Evolutionary conservation across 2,329 filamentous ascomycete genomes (phyloP).

Genomic region (Cercospora brassicicola): DNA sequence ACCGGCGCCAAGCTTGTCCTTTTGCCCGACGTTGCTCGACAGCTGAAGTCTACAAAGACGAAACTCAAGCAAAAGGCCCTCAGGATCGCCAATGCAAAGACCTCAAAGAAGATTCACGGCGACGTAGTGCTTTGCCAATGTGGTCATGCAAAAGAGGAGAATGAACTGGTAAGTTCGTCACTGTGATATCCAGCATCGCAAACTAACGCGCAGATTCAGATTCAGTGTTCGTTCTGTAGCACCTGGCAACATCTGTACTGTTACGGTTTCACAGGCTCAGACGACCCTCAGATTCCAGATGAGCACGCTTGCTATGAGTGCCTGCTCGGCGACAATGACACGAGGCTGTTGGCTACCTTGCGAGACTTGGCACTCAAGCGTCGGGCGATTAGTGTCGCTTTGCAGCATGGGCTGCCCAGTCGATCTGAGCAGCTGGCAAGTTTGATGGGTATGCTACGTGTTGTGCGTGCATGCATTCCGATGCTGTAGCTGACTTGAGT

Average conservation of each 20-base stretch:
- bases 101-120: conserved; percentile 15
- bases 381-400: conserved; percentile 30
- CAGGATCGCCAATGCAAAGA: conserved; percentile 18
- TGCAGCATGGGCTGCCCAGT: conserved; percentile 26
- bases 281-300: conserved; percentile 44
- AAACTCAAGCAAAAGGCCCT: conserved; percentile 23
- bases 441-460: conserved; percentile 23
- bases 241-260: conserved; percentile 50
- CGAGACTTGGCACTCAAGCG: conserved; percentile 29
- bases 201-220: conserved; percentile 33
- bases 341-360: conserved; percentile 16
- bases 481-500: conserved; percentile 12
- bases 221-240: conserved; percentile 48
- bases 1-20: conserved; percentile 14
- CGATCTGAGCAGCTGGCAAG: conserved; percentile 22
- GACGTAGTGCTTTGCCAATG: conserved; percentile 45
- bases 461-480: background rate
- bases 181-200: background rate
- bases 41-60: conserved; percentile 13
- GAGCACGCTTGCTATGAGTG: conserved; percentile 52
- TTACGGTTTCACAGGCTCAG: conserved; percentile 45
- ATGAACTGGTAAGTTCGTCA: conserved; percentile 43
- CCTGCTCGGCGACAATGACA: conserved; percentile 36
- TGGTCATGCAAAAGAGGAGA: conserved; percentile 42
- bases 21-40: conserved; percentile 15